Evolutionary conservation across 192 early-diverging fungal species (phyloP).

Genomic region (Coemansia sp.): DNA sequence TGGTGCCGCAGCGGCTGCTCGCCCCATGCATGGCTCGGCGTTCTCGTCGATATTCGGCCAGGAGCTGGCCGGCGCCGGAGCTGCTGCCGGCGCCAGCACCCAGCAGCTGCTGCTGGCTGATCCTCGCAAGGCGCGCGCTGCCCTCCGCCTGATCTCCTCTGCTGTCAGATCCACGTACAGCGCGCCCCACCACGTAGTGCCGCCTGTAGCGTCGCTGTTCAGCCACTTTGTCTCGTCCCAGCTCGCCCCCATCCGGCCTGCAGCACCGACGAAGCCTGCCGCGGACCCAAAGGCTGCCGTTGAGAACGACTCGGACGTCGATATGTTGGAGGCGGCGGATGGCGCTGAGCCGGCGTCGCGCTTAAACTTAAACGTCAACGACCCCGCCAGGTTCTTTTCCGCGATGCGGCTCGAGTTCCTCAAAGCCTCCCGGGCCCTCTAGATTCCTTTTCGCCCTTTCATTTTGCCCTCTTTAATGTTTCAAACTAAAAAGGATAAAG

Average conservation of each 20-base stretch:
- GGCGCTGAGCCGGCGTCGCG: not conserved
- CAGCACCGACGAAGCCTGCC: too few relatives aligned
- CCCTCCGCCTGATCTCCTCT: constrained; percentile 54
- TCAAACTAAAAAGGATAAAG: too few relatives aligned
- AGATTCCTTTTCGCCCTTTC: too few relatives aligned
- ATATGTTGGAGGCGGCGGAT: constrained; percentile 5
- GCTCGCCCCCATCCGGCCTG: constrained; percentile 6
- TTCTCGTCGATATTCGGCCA: constrained; percentile 46
- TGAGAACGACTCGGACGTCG: not conserved
- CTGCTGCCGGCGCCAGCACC: not conserved
- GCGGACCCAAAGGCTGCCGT: not conserved
- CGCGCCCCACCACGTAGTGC: constrained; percentile 62
- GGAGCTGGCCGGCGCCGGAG: not conserved
- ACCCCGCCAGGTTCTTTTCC: constrained; percentile 8
- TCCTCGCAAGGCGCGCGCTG: constrained; percentile 21
- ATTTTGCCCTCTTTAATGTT: not conserved
- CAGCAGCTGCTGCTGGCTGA: not conserved
- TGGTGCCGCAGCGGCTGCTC: constrained; percentile 11
- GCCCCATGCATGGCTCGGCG: constrained; percentile 26
- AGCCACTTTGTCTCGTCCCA: constrained; percentile 54
- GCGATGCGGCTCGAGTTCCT: constrained; percentile 10
- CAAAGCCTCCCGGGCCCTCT: too few relatives aligned
- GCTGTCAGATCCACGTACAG: constrained; percentile 52
- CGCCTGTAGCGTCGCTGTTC: constrained; percentile 56
- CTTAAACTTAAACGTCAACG: not conserved